phyloP scores from a whole-genome alignment of 768 basidiomycete genomes.

The Russula brevipes region DNA sequence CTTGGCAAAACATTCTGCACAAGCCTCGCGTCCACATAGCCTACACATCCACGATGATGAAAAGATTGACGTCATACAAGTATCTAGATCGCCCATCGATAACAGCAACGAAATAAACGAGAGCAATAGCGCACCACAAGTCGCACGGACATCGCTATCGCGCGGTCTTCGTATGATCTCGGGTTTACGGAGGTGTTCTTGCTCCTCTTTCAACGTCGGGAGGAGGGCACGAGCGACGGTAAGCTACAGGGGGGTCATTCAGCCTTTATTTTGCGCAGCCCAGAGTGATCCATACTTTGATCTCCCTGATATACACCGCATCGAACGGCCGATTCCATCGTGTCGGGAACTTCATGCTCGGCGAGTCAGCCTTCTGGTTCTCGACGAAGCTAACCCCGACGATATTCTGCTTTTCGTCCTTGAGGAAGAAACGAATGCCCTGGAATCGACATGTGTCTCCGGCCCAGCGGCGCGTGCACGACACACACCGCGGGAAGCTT shows the following conservation, averaged over 20 bases:
- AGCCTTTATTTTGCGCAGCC: neutral
- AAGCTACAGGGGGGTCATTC: slow-evolving; percentile 37
- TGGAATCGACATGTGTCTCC: slow-evolving; percentile 86
- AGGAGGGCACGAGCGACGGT: slow-evolving; percentile 66
- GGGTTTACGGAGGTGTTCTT: slow-evolving; percentile 50
- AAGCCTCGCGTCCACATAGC: slow-evolving; percentile 86
- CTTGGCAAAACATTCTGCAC: slow-evolving; percentile 73
- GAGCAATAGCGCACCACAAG: slow-evolving; percentile 58
- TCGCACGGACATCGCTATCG: slow-evolving; percentile 78
- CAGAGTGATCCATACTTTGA: slow-evolving; percentile 46
- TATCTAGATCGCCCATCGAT: slow-evolving; percentile 48
- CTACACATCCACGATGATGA: slow-evolving; percentile 87
- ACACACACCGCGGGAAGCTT: slow-evolving; percentile 73
- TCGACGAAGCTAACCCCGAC: slow-evolving; percentile 68
- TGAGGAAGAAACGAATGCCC: slow-evolving; percentile 73
- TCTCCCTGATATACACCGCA: slow-evolving; percentile 45
- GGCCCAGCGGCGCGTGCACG: slow-evolving; percentile 82
- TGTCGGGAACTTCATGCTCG: slow-evolving; percentile 57
- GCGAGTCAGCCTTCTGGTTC: slow-evolving; percentile 51
- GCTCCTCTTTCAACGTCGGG: slow-evolving; percentile 59
- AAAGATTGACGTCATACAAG: slow-evolving; percentile 91
- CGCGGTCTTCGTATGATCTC: slow-evolving; percentile 66
- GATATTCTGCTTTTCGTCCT: slow-evolving; percentile 52
- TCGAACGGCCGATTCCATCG: slow-evolving; percentile 62
- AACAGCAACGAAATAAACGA: neutral